A percentile compares a stretch with the other conserved stretches of the same genome.
Conservation (phyloP, 192 early-diverging fungal genomes). For the Coemansia sp. region DNA sequence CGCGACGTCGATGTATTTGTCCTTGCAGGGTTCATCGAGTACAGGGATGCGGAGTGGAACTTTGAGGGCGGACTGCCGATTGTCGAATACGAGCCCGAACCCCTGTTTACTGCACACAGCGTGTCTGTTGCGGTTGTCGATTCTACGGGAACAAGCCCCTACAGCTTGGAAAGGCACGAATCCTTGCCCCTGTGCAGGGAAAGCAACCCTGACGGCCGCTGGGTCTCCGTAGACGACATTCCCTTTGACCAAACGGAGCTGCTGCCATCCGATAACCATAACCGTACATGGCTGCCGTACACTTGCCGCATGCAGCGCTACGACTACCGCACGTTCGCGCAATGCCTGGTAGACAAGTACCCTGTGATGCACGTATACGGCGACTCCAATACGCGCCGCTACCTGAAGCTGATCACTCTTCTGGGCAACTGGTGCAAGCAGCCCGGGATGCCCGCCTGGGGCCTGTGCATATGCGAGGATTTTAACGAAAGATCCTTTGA, state of each 20-base stretch:
- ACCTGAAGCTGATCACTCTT: slow-evolving; percentile 44
- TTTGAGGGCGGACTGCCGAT: slow-evolving; percentile 22
- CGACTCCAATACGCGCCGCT: slow-evolving; percentile 54
- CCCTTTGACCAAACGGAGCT: slow-evolving; percentile 7
- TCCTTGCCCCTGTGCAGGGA: slow-evolving; percentile 47
- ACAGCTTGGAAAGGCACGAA: slow-evolving; percentile 23
- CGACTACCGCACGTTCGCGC: slow-evolving; percentile 33
- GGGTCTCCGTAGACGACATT: slow-evolving; percentile 34
- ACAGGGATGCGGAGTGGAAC: slow-evolving; percentile 46
- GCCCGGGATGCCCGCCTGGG: neutral
- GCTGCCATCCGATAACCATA: slow-evolving; percentile 25
- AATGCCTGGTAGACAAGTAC: slow-evolving; percentile 37
- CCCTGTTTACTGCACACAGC: neutral
- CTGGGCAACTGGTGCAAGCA: slow-evolving; percentile 46
- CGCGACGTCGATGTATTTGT: slow-evolving; percentile 35
- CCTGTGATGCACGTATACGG: slow-evolving; percentile 47
- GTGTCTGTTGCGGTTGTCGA: neutral
- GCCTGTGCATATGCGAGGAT: slow-evolving; percentile 53
- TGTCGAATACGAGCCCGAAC: neutral
- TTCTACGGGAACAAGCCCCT: neutral
- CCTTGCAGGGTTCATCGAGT: slow-evolving; percentile 33
- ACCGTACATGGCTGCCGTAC: slow-evolving; percentile 54
- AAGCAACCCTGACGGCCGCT: slow-evolving; percentile 41
- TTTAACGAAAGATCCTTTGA: slow-evolving; percentile 5
- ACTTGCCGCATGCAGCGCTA: slow-evolving; percentile 35